These are phyloP conservation scores for Rubia yunnanensis DNA, from an alignment of 257 asterid genomes.

Conservation along the genomic window DNA sequence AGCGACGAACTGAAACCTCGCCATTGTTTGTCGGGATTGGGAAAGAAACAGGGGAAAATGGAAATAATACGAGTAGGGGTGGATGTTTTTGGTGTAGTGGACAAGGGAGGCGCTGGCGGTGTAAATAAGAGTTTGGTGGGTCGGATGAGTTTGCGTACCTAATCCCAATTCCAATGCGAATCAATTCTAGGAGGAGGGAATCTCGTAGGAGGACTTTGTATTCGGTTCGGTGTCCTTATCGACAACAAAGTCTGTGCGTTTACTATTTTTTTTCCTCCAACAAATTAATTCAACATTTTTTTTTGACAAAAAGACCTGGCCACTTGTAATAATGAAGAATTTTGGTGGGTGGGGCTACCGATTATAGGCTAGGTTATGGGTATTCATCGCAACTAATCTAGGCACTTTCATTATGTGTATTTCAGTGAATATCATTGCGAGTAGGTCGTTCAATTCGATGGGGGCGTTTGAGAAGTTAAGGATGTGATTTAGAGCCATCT, in stretches of 20 bases:
- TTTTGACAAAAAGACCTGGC: too few relatives aligned
- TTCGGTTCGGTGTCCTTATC: neutral
- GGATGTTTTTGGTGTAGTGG: neutral
- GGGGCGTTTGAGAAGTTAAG: too few relatives aligned
- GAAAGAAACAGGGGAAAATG: neutral
- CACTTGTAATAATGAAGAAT: too few relatives aligned
- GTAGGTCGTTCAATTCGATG: too few relatives aligned
- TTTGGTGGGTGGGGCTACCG: too few relatives aligned
- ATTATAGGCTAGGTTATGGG: too few relatives aligned
- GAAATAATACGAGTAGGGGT: neutral
- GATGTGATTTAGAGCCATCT: too few relatives aligned
- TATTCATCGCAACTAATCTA: too few relatives aligned
- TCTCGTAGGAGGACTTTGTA: neutral
- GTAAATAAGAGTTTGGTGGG: neutral
- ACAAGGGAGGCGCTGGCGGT: neutral
- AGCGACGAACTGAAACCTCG: slow-evolving; percentile 23
- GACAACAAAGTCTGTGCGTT: neutral
- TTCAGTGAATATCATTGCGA: too few relatives aligned
- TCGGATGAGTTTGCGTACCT: neutral
- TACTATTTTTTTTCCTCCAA: neutral
- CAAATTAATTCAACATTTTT: neutral
- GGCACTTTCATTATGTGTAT: too few relatives aligned
- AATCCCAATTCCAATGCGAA: neutral
- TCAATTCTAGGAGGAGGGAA: neutral
- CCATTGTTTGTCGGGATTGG: slow-evolving; percentile 8